These are phyloP conservation scores for Magnaporthiopsis rhizophila DNA, from an alignment of 2,329 filamentous ascomycete genomes.

Conservation along the genomic window DNA sequence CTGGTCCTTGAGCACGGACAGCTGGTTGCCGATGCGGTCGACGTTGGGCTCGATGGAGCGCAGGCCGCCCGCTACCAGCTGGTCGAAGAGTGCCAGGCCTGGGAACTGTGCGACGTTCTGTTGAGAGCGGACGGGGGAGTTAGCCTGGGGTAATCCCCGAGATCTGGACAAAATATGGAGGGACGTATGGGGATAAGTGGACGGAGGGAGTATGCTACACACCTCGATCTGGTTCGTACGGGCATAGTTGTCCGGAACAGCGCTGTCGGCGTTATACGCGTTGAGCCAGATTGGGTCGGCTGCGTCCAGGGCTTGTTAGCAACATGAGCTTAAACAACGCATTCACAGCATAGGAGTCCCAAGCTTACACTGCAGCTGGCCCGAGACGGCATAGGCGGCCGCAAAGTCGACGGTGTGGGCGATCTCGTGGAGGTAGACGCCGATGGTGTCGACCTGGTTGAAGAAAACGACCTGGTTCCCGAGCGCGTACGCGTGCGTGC, in stretches of 20 bases:
- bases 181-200: neutral
- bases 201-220: neutral
- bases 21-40: slow-evolving; percentile 6
- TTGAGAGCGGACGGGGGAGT: neutral
- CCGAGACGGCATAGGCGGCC: slow-evolving; percentile 1
- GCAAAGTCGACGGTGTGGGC: slow-evolving; percentile 8
- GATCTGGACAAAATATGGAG: neutral
- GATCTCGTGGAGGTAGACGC: slow-evolving; percentile 9
- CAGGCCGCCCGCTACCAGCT: slow-evolving; percentile 7
- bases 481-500: slow-evolving; percentile 7
- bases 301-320: neutral
- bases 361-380: slow-evolving; percentile 5
- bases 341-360: neutral
- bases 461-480: slow-evolving; percentile 10
- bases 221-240: slow-evolving; percentile 7
- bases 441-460: slow-evolving; percentile 5
- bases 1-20: slow-evolving; percentile 7
- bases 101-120: slow-evolving; percentile 9
- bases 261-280: slow-evolving; percentile 9
- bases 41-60: slow-evolving; percentile 2
- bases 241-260: slow-evolving; percentile 8
- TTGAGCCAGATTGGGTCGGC: slow-evolving; percentile 3
- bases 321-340: neutral
- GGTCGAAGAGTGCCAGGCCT: slow-evolving; percentile 5
- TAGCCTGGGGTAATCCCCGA: neutral